Percentiles rank a stretch among this genome's conserved stretches.
phyloP scores from a whole-genome alignment of 805 yeast genomes.

The Priceomyces fermenticarens region DNA sequence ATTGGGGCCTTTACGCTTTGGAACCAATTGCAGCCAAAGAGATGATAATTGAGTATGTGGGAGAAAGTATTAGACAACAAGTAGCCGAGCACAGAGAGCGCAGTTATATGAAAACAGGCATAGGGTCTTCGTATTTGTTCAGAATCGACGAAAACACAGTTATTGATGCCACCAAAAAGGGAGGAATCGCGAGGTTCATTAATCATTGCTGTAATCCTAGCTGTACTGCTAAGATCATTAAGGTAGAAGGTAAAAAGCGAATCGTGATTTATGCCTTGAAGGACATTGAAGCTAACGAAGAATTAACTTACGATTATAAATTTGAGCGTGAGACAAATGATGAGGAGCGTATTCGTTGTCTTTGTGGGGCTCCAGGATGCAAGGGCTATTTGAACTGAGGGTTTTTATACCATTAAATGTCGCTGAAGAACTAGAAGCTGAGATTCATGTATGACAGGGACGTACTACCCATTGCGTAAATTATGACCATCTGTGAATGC shows the following conservation, averaged over 20 bases:
- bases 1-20: slow-evolving; percentile 96
- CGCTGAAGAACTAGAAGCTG: background rate
- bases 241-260: slow-evolving; percentile 89
- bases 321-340: slow-evolving; percentile 90
- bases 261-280: slow-evolving; percentile 92
- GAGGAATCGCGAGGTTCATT: slow-evolving; percentile 95
- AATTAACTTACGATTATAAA: slow-evolving; percentile 92
- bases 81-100: slow-evolving; percentile 92
- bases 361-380: slow-evolving; percentile 94
- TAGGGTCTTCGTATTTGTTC: slow-evolving; percentile 91
- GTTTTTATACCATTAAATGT: background rate
- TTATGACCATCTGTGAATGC: too few relatives aligned
- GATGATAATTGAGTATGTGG: slow-evolving; percentile 97
- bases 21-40: slow-evolving; percentile 95
- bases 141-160: slow-evolving; percentile 92
- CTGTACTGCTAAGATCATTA: slow-evolving; percentile 94
- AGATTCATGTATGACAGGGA: too few relatives aligned
- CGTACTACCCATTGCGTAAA: too few relatives aligned
- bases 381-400: slow-evolving; percentile 79
- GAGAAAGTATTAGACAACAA: slow-evolving; percentile 89
- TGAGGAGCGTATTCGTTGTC: slow-evolving; percentile 82
- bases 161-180: slow-evolving; percentile 94
- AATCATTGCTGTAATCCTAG: slow-evolving; percentile 98
- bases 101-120: slow-evolving; percentile 82
- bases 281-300: slow-evolving; percentile 86